Conservation (phyloP, 139 green algal species). For the Deuterostichococcus epilithicus region DNA sequence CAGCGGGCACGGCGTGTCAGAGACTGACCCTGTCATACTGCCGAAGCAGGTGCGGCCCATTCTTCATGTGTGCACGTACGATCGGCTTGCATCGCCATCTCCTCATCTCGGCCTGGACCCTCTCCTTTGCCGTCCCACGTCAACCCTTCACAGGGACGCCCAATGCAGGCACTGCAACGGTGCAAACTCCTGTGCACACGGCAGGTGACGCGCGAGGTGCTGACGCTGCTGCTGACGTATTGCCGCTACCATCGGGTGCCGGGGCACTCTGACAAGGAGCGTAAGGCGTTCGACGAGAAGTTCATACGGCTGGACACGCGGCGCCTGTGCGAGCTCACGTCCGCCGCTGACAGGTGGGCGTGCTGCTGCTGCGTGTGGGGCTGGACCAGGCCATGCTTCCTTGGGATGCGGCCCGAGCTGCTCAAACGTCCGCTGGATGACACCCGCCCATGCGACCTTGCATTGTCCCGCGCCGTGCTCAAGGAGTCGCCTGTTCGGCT, state of each 20-base stretch:
- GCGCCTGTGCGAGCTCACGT: conserved; percentile 66
- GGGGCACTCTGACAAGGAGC: conserved; percentile 67
- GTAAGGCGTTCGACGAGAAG: conserved; percentile 67
- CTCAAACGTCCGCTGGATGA: no score
- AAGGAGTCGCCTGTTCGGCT: no score
- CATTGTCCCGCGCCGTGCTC: no score
- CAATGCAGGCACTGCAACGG: no score
- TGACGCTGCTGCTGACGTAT: conserved; percentile 53
- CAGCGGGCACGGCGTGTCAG: conserved; percentile 24
- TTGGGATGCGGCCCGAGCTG: no score
- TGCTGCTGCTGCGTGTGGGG: no score
- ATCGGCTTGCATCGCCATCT: not conserved
- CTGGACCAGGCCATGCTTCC: no score
- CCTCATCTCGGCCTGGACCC: no score
- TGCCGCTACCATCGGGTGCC: conserved; percentile 51
- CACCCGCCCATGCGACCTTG: no score
- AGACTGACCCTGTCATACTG: conserved; percentile 36
- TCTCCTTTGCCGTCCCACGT: no score
- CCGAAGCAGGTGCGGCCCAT: conserved; percentile 50
- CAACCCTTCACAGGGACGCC: no score
- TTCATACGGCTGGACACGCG: conserved; percentile 60
- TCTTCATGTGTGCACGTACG: no score
- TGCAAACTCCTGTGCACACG: not conserved
- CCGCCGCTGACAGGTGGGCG: conserved; percentile 43
- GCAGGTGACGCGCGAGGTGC: conserved; percentile 33